These are phyloP conservation scores for Yamadazyma dushanensis DNA, from an alignment of 1,139 yeast genomes.

Conservation along the genomic window DNA sequence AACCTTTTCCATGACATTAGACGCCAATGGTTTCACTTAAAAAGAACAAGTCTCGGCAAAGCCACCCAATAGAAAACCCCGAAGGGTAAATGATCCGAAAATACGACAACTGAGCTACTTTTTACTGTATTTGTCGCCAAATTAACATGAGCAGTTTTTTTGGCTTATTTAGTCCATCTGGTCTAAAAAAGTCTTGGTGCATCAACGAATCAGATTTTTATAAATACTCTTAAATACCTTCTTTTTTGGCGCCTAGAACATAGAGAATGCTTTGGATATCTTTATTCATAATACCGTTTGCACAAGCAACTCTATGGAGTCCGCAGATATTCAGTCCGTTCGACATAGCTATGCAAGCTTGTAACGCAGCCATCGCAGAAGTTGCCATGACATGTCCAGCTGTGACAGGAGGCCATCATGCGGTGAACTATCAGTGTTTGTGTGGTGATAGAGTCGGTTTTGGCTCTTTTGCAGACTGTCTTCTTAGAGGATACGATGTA, in stretches of 20 bases:
- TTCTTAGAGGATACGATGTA: conserved; percentile 6
- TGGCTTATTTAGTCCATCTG: not conserved
- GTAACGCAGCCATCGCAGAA: conserved; percentile 7
- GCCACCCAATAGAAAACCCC: too few species aligned
- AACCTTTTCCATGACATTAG: too few species aligned
- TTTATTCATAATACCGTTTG: not conserved
- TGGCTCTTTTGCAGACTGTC: conserved; percentile 9
- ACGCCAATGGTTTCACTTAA: too few species aligned
- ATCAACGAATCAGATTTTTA: too few species aligned
- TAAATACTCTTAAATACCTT: too few species aligned
- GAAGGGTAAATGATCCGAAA: too few species aligned
- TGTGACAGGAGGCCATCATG: conserved; percentile 3
- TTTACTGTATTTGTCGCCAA: too few species aligned
- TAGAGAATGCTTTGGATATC: not conserved
- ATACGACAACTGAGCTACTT: too few species aligned
- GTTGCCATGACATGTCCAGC: conserved; percentile 7
- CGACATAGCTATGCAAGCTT: conserved; percentile 7
- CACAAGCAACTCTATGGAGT: conserved; percentile 2
- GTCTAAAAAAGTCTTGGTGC: too few species aligned
- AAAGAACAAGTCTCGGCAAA: too few species aligned
- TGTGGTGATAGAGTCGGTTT: conserved; percentile 7
- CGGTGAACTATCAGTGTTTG: conserved; percentile 5
- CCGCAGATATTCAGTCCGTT: conserved; percentile 6
- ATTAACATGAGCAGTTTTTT: conserved; percentile 1
- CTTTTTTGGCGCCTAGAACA: too few species aligned